These are phyloP conservation scores for Fusarium pseudonygamai DNA, from an alignment of 2,329 filamentous ascomycete species.

Conservation along the genomic window DNA sequence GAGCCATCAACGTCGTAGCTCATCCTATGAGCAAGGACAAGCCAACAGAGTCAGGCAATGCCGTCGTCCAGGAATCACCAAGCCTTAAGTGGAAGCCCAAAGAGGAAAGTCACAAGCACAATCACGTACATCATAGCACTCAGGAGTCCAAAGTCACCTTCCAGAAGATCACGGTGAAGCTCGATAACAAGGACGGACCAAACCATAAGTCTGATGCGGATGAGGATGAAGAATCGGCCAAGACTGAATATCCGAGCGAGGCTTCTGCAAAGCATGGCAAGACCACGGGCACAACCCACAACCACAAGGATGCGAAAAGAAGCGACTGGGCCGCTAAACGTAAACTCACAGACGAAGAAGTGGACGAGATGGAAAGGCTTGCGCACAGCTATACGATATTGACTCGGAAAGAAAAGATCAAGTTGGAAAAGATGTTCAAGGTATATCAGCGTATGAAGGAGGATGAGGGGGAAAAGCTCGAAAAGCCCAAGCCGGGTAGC, in stretches of 20 bases:
- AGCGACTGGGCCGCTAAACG: no score
- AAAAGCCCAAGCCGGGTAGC: no score
- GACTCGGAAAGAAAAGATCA: no score
- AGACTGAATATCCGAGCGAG: no score
- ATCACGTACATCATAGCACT: no score
- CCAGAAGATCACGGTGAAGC: neutral
- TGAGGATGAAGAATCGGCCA: no score
- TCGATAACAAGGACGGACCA: neutral
- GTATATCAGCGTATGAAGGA: no score
- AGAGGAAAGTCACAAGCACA: no score
- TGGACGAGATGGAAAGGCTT: no score
- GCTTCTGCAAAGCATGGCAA: neutral
- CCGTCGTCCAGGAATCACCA: neutral
- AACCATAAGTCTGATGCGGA: neutral
- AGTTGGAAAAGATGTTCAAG: no score
- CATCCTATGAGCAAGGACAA: neutral
- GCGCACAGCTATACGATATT: fast-evolving
- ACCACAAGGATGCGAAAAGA: fast-evolving
- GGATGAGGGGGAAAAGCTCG: no score
- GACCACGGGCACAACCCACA: neutral
- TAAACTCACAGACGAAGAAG: no score
- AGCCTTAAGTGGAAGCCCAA: neutral
- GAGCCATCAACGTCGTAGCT: neutral
- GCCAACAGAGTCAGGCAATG: neutral
- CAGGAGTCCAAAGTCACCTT: neutral